Evolutionary conservation across 805 yeast genomes (phyloP).

Genomic region (Candida orba): DNA sequence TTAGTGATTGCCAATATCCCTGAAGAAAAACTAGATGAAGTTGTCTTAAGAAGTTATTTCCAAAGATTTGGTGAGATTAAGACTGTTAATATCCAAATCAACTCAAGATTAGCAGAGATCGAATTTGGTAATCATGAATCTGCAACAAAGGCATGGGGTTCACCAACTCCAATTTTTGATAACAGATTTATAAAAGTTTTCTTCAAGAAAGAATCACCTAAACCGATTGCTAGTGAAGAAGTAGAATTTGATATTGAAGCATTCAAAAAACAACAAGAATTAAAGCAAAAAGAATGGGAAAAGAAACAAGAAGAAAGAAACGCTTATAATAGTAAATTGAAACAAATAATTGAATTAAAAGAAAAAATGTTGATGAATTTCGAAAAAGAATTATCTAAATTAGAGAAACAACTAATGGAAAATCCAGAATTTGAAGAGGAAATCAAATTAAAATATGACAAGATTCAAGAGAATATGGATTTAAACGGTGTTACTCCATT

Average conservation of each 20-base stretch:
- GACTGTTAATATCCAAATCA: slow-evolving; percentile 23
- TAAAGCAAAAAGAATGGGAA: slow-evolving; percentile 35
- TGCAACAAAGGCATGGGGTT: slow-evolving; percentile 37
- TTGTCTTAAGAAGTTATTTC: slow-evolving; percentile 28
- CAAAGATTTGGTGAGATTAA: slow-evolving; percentile 33
- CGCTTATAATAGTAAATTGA: slow-evolving; percentile 26
- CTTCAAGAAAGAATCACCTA: slow-evolving; percentile 24
- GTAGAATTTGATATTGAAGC: slow-evolving; percentile 30
- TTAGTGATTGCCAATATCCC: slow-evolving; percentile 39
- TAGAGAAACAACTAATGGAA: slow-evolving; percentile 12
- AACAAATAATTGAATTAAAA: slow-evolving; percentile 27
- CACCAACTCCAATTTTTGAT: slow-evolving; percentile 38
- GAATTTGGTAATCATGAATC: slow-evolving; percentile 29
- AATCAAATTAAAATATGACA: slow-evolving; percentile 8
- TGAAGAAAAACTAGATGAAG: slow-evolving; percentile 32
- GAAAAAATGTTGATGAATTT: slow-evolving; percentile 29
- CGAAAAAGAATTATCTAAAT: slow-evolving; percentile 20
- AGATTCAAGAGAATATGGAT: slow-evolving; percentile 15
- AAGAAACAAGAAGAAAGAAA: slow-evolving; percentile 29
- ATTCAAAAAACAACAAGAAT: slow-evolving; percentile 29
- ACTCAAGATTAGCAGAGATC: slow-evolving; percentile 30
- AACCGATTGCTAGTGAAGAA: background rate
- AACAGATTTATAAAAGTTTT: slow-evolving; percentile 43
- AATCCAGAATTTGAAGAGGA: slow-evolving; percentile 14
- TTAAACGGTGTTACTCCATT: slow-evolving; percentile 17